Base-by-base conservation (phyloP, 306 rosid genomes). In the Macrotyloma uniflorum region DNA sequence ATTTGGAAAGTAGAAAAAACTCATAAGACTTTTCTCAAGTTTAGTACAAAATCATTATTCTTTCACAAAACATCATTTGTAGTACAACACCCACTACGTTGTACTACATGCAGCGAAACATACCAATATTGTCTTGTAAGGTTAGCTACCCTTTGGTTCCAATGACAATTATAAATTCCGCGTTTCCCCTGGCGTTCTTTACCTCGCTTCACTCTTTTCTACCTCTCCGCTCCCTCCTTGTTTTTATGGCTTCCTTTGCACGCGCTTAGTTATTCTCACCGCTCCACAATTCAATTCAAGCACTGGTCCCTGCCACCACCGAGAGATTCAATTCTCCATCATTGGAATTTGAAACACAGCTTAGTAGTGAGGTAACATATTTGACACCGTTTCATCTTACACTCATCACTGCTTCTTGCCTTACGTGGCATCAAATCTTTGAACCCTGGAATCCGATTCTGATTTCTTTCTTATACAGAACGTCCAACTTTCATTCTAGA, bases 31-130 rank as follows among this genome's bases (percentile, higher is more conserved):
- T 70, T 49, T 33, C 6, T 20, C 50, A 19, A 11, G 73, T 86
- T 88, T 54, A 86, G 85, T 86, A 86, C 92, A 86, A 76, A 5
- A 5, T 6, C 36, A 67, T 14, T 23, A 42, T 22, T 10, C 8
- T 12, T 42, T 13, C 20, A 38, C 53, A 11, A 14, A 4, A 22
- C 67, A 61, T 16, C 30, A 0, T 7, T 33, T 61, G 86, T 79
- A 81, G 73, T 85, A 80, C 81, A 42, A 40, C 58, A 18, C 59
- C 53, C 28, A 49, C 20, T 35, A 54, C 13, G 67, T 77, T 86
- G 90, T 75, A 82, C 89, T 89, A 85, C 90, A 83, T 81, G 79
- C 84, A 75, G 66, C 66, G 0, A 12, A 3, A 3, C 11, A 23
- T 9, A 23, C 14, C 16, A n/a, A 23, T 8, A 53, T 15, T 53